These are phyloP conservation scores for Tetrastigma voinierianum DNA, from an alignment of 164 flowering plant genomes.

Conservation along the genomic window DNA sequence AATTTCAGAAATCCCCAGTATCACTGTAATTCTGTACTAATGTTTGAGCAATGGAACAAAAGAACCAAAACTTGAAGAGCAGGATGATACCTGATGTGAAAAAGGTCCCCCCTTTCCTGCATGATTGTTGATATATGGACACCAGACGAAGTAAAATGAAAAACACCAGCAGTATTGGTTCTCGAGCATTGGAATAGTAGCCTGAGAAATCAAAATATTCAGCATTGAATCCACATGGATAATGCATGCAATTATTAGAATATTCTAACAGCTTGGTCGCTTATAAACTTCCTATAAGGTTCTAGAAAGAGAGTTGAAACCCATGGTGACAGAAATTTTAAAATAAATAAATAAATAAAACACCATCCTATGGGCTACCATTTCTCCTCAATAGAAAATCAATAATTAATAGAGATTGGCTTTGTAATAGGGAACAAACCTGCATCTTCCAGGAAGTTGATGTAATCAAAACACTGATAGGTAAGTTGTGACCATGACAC, in stretches of 20 bases:
- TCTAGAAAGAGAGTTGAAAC: not conserved
- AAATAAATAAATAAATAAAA: not conserved
- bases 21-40: no score
- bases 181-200: not conserved
- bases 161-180: constrained; percentile 9
- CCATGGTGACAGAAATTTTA: not conserved
- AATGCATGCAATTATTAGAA: not conserved
- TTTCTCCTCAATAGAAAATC: not conserved
- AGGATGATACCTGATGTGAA: constrained; percentile 3
- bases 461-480: not conserved
- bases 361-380: not conserved
- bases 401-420: not conserved
- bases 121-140: not conserved
- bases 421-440: constrained; percentile 16
- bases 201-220: constrained; percentile 6
- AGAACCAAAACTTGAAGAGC: no score
- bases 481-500: constrained; percentile 2
- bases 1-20: no score
- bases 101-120: not conserved
- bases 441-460: constrained; percentile 4
- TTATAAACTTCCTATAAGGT: not conserved
- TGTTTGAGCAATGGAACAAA: no score
- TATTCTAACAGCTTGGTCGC: not conserved
- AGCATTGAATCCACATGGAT: not conserved
- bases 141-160: constrained; percentile 2